Evolutionary conservation across 805 yeast genomes (phyloP).

Genomic region (Sporopachydermia quercuum): DNA sequence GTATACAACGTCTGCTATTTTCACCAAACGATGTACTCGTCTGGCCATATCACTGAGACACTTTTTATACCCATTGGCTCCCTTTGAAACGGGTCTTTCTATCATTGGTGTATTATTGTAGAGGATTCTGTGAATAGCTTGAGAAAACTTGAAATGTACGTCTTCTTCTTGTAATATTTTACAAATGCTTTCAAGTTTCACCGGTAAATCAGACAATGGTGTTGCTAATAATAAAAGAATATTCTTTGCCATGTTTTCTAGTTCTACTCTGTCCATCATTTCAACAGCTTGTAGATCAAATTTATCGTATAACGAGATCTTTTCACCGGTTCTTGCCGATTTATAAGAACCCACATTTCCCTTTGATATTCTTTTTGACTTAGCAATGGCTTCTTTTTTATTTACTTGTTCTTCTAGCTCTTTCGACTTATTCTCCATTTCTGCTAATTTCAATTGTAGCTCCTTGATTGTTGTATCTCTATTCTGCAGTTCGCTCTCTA

Average conservation of each 20-base stretch:
- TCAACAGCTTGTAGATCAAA: slow-evolving; percentile 10
- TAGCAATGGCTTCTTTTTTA: too few species aligned
- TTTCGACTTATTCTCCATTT: background rate
- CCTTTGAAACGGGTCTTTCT: background rate
- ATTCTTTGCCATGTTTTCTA: slow-evolving; percentile 2
- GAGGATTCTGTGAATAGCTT: background rate
- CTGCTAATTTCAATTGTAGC: too few species aligned
- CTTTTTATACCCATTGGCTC: background rate
- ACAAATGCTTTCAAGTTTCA: background rate
- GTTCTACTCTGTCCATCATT: background rate
- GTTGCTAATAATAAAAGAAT: background rate
- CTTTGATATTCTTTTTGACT: too few species aligned
- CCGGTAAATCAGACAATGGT: background rate
- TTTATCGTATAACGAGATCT: slow-evolving; percentile 5
- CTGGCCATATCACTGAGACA: slow-evolving; percentile 2
- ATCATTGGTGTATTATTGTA: background rate
- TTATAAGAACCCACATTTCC: too few species aligned
- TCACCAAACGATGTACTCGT: background rate
- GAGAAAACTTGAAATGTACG: background rate
- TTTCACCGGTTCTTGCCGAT: background rate
- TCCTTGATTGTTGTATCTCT: too few species aligned
- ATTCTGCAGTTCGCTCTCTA: too few species aligned
- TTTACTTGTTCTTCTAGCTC: too few species aligned
- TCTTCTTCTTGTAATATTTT: slow-evolving; percentile 1
- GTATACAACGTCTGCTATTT: slow-evolving; percentile 1